Percentiles rank a stretch among this genome's conserved stretches.
phyloP scores from a whole-genome alignment of 202 grass and related monocot genomes.

The Sporobolus alterniflorus region DNA sequence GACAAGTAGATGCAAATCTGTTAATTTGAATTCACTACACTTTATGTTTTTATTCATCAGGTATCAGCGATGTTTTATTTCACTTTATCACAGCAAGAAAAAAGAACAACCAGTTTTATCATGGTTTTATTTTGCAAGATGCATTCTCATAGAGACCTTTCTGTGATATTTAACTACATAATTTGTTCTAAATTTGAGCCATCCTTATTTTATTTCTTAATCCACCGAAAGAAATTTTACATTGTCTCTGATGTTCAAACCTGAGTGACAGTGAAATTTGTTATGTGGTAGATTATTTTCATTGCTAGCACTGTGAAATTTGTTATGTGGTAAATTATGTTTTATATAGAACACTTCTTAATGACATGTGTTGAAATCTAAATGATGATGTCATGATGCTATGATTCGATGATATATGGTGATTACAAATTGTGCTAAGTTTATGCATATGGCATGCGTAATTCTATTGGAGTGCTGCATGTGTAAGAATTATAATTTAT shows the following conservation, averaged over 20 bases:
- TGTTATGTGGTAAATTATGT: too few relatives aligned
- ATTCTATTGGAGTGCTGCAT: background rate
- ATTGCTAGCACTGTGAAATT: constrained; percentile 8
- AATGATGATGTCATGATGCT: background rate
- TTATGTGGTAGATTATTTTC: background rate
- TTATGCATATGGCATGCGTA: background rate
- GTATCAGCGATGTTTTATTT: background rate
- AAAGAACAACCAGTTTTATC: background rate
- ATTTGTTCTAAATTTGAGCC: background rate
- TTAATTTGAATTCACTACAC: background rate
- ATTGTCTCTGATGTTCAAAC: constrained; percentile 5
- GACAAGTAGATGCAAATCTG: background rate
- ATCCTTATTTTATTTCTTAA: background rate
- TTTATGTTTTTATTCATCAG: background rate
- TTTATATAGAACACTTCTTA: background rate
- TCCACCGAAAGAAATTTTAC: background rate
- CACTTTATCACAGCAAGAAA: background rate
- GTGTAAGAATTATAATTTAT: background rate
- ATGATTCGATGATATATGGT: background rate
- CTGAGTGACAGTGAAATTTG: background rate
- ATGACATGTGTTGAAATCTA: background rate
- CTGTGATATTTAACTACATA: background rate
- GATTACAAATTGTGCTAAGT: background rate
- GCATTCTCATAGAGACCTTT: background rate
- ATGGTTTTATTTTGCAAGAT: constrained; percentile 11